A percentile compares a stretch with the other conserved stretches of the same genome.
These are phyloP conservation scores for Thraustochytrium sp. DNA, from an alignment of 352 stramenopile species.

Conservation along the genomic window DNA sequence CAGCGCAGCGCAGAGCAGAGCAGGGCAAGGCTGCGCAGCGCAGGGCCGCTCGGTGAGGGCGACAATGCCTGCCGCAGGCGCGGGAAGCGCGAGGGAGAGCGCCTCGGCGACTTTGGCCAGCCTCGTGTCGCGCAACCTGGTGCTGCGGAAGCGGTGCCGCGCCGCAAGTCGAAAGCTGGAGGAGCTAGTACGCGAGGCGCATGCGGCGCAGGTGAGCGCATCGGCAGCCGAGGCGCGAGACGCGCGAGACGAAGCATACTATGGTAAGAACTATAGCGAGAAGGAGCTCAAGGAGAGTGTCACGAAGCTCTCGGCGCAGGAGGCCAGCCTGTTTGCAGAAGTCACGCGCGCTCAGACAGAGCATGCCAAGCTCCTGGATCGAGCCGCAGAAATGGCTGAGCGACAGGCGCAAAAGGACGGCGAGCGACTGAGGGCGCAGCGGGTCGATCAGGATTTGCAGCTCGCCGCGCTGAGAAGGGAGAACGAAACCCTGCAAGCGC, in stretches of 20 bases:
- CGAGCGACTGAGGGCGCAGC: not conserved
- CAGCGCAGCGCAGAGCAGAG: too few relatives aligned
- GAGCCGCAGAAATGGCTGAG: not conserved
- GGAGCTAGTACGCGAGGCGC: not conserved
- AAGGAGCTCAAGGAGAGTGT: not conserved
- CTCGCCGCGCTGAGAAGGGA: not conserved
- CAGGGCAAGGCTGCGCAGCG: too few relatives aligned
- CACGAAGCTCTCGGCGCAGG: not conserved
- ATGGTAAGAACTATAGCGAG: not conserved
- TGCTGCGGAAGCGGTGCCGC: not conserved
- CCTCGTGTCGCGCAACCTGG: not conserved
- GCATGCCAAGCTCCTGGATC: not conserved
- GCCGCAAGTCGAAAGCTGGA: not conserved
- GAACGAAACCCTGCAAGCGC: not conserved
- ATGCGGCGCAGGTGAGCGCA: too few relatives aligned
- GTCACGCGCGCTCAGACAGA: not conserved
- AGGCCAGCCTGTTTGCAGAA: not conserved
- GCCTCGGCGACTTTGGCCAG: not conserved
- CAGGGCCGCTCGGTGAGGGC: too few relatives aligned
- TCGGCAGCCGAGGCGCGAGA: not conserved
- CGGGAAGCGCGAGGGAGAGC: not conserved
- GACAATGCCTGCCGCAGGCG: not conserved
- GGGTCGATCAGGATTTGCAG: not conserved
- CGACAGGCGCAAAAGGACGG: not conserved
- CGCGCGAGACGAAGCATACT: not conserved